Conservation (phyloP, 495 filamentous ascomycete species). For the Letharia lupina region DNA sequence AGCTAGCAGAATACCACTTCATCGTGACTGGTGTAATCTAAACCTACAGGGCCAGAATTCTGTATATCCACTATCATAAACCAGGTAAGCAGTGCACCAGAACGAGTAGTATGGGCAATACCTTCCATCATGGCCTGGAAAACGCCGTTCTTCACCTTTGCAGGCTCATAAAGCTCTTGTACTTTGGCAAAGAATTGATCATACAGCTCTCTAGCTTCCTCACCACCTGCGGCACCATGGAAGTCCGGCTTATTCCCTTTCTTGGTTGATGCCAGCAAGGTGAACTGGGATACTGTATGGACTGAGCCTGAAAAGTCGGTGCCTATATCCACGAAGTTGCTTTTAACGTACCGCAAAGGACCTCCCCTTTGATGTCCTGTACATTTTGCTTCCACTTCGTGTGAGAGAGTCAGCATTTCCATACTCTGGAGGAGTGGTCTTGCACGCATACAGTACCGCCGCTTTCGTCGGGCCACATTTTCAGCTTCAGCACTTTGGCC, state of each 20-base stretch:
- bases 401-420: constrained; percentile 19
- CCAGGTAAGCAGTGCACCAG: background rate
- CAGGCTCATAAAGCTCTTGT: constrained; percentile 58
- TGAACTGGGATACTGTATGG: constrained; percentile 88
- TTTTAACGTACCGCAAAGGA: constrained; percentile 71
- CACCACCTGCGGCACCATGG: constrained; percentile 71
- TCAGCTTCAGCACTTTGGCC: constrained; percentile 77
- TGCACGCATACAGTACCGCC: constrained; percentile 44
- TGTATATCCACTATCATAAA: constrained; percentile 21
- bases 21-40: constrained; percentile 56
- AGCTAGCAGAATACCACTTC: constrained; percentile 44
- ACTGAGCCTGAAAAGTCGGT: constrained; percentile 9
- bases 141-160: constrained; percentile 84
- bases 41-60: constrained; percentile 30
- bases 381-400: constrained; percentile 80
- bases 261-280: constrained; percentile 80
- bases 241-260: constrained; percentile 96
- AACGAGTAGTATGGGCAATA: background rate
- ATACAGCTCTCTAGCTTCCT: constrained; percentile 74
- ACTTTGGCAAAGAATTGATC: constrained; percentile 71
- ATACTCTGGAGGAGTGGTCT: background rate
- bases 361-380: constrained; percentile 76
- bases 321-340: background rate
- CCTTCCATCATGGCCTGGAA: constrained; percentile 99
- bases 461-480: constrained; percentile 70